Evolutionary conservation across 2,329 filamentous ascomycete species (phyloP).

Genomic region (Colletotrichum endophyticum): DNA sequence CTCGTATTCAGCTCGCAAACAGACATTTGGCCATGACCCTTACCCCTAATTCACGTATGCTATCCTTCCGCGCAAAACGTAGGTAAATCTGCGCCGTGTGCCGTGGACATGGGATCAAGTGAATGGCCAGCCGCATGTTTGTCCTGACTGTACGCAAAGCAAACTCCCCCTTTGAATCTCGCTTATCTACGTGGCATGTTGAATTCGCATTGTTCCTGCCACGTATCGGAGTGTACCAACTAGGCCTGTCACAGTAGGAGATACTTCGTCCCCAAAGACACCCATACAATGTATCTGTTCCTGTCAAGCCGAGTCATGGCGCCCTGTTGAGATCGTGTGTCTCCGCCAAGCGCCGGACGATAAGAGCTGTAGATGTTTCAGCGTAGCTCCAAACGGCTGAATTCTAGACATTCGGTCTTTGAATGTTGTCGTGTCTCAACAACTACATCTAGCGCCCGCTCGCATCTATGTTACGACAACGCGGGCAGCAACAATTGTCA

Average conservation of each 20-base stretch:
- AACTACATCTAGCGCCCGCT: neutral
- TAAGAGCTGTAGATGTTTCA: neutral
- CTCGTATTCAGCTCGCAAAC: neutral
- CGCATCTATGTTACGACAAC: neutral
- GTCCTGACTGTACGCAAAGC: neutral
- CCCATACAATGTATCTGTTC: neutral
- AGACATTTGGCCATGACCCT: fast-evolving
- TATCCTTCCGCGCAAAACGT: neutral
- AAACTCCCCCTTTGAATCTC: neutral
- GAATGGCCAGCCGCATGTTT: neutral
- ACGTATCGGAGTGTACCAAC: fast-evolving
- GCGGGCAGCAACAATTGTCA: neutral
- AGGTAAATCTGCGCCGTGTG: neutral
- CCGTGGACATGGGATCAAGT: fast-evolving
- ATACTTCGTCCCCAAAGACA: neutral
- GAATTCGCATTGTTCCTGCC: neutral
- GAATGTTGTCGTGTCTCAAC: neutral
- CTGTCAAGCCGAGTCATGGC: neutral
- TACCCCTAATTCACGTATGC: neutral
- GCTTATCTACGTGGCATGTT: fast-evolving
- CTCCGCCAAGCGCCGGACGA: neutral
- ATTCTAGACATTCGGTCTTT: neutral
- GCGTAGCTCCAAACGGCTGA: neutral
- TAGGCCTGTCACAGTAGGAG: neutral
- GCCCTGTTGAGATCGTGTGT: neutral